Conservation (phyloP, 2,329 filamentous ascomycete species). For the Xylariaceae sp. region DNA sequence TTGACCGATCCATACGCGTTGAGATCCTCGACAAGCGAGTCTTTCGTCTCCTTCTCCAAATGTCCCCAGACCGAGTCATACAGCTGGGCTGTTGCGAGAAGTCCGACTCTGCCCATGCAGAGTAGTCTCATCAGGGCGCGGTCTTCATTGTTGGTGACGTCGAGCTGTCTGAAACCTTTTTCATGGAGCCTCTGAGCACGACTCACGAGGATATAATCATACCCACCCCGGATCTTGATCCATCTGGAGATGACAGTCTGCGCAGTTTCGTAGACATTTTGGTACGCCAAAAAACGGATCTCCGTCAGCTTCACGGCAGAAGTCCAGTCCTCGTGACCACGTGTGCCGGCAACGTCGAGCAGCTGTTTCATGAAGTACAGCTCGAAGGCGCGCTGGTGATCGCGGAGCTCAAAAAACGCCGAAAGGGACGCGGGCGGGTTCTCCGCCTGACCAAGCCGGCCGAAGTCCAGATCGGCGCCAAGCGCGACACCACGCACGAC, state of each 20-base stretch:
- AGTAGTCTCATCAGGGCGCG: constrained; percentile 35
- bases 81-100: constrained; percentile 28
- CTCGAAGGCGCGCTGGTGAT: constrained; percentile 29
- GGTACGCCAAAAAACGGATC: constrained; percentile 32
- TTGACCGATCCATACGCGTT: constrained; percentile 34
- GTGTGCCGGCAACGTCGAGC: constrained; percentile 36
- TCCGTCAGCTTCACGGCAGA: constrained; percentile 32
- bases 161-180: constrained; percentile 29
- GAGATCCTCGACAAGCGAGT: constrained; percentile 28
- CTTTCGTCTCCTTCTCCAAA: constrained; percentile 19
- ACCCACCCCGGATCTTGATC: constrained; percentile 28
- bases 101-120: constrained; percentile 34
- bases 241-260: constrained; percentile 27
- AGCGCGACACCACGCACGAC: constrained; percentile 33
- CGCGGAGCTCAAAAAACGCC: constrained; percentile 25
- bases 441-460: constrained; percentile 37
- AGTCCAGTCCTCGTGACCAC: constrained; percentile 32
- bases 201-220: constrained; percentile 31
- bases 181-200: constrained; percentile 28
- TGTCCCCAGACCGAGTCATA: constrained; percentile 28
- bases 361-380: constrained; percentile 36
- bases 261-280: constrained; percentile 29
- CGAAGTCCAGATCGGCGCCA: constrained; percentile 35
- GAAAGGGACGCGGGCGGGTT: constrained; percentile 32
- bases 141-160: constrained; percentile 24